Evolutionary conservation across 2,329 filamentous ascomycete genomes (phyloP).

Genomic region (Xylariaceae sp.): DNA sequence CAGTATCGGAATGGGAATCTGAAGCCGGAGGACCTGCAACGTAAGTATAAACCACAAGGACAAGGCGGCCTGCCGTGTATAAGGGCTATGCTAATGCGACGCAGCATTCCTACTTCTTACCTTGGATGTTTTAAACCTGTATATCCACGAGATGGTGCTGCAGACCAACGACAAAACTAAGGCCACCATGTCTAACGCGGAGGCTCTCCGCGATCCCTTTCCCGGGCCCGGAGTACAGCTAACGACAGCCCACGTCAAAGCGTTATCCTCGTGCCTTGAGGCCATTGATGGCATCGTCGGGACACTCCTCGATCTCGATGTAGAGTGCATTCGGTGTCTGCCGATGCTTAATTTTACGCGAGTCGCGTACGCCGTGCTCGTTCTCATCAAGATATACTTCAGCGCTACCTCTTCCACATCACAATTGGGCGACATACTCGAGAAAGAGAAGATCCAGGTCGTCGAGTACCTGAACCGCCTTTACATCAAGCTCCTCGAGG

Average conservation of each 20-base stretch:
- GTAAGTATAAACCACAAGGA: constrained; percentile 40
- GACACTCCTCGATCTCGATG: constrained; percentile 57
- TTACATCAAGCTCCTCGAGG: constrained; percentile 60
- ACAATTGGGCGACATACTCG: constrained; percentile 64
- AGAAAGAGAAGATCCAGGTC: constrained; percentile 61
- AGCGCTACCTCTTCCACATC: constrained; percentile 58
- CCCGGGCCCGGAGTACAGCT: constrained; percentile 36
- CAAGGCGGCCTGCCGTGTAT: constrained; percentile 7
- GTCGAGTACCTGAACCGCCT: constrained; percentile 64
- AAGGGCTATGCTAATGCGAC: constrained; percentile 9
- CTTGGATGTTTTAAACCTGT: constrained; percentile 62
- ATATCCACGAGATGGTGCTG: constrained; percentile 71
- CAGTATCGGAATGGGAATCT: constrained; percentile 51
- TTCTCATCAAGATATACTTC: constrained; percentile 69
- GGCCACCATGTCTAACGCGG: constrained; percentile 43
- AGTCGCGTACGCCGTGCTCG: constrained; percentile 64
- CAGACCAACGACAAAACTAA: constrained; percentile 47
- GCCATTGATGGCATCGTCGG: constrained; percentile 64
- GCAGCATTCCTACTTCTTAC: constrained; percentile 58
- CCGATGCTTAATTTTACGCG: constrained; percentile 68
- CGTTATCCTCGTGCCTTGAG: constrained; percentile 60
- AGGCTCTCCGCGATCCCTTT: constrained; percentile 40
- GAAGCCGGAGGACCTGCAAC: constrained; percentile 46
- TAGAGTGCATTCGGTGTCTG: constrained; percentile 54
- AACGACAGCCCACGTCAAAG: constrained; percentile 58